These are phyloP conservation scores for Pichia deserticola DNA, from an alignment of 805 yeast genomes.

Conservation along the genomic window DNA sequence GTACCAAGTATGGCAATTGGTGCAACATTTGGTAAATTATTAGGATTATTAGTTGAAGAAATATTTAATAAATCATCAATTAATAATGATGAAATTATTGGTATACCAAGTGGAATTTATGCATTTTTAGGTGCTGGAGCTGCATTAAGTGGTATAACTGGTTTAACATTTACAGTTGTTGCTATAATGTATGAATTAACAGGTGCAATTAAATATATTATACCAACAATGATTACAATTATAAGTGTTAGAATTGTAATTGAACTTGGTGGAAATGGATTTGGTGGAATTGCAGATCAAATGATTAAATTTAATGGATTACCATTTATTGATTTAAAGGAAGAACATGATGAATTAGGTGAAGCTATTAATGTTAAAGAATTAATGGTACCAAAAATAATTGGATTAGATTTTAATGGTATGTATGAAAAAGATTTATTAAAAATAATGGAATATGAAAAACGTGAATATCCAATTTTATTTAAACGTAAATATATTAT, in stretches of 20 bases:
- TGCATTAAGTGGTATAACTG: slow-evolving; percentile 88
- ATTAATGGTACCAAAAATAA: slow-evolving; percentile 50
- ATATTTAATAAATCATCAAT: slow-evolving; percentile 24
- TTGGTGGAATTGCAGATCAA: slow-evolving; percentile 90
- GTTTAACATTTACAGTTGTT: slow-evolving; percentile 85
- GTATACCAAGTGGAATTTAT: slow-evolving; percentile 90
- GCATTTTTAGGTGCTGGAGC: slow-evolving; percentile 97
- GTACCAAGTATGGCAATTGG: slow-evolving; percentile 98
- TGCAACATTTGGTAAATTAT: slow-evolving; percentile 84
- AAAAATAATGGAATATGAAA: neutral
- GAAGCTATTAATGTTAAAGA: slow-evolving; percentile 36
- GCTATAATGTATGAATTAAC: slow-evolving; percentile 94
- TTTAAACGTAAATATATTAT: slow-evolving; percentile 25
- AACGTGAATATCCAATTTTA: slow-evolving; percentile 45
- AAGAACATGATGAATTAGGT: slow-evolving; percentile 52
- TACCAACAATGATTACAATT: slow-evolving; percentile 95
- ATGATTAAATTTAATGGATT: slow-evolving; percentile 85
- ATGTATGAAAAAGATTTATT: slow-evolving; percentile 21
- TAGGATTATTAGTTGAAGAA: slow-evolving; percentile 66
- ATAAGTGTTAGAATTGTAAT: slow-evolving; percentile 78
- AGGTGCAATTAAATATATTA: slow-evolving; percentile 84
- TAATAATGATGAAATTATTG: slow-evolving; percentile 6
- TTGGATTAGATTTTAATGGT: slow-evolving; percentile 33
- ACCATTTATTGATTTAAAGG: slow-evolving; percentile 71
- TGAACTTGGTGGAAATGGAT: slow-evolving; percentile 61